Percentiles rank a stretch among this genome's conserved stretches.
phyloP scores from a whole-genome alignment of 2,329 filamentous ascomycete genomes.

The Paecilomyces dactylethromorphus region DNA sequence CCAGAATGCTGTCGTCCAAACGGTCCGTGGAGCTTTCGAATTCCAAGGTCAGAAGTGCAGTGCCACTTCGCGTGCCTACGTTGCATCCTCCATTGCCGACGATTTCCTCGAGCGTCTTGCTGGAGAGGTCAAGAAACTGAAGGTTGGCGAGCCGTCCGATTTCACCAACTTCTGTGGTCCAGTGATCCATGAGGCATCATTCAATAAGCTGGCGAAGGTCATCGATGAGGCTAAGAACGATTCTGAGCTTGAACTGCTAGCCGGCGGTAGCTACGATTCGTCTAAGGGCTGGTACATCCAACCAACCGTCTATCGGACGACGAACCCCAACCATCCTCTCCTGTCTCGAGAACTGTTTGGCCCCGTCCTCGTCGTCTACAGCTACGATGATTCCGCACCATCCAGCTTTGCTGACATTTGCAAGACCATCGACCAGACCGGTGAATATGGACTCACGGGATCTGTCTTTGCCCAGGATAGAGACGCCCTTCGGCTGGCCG shows the following conservation, averaged over 20 bases:
- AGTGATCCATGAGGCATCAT: constrained; percentile 75
- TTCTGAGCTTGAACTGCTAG: constrained; percentile 62
- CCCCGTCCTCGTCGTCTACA: constrained; percentile 65
- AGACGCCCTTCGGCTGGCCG: constrained; percentile 26
- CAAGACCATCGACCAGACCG: constrained; percentile 40
- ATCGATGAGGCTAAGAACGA: constrained; percentile 79
- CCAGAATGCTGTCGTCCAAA: constrained; percentile 72
- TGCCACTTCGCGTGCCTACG: constrained; percentile 73
- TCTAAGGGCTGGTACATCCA: constrained; percentile 76
- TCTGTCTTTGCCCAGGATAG: constrained; percentile 37
- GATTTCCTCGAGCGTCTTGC: constrained; percentile 62
- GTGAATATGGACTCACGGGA: constrained; percentile 37
- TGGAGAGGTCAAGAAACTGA: constrained; percentile 62
- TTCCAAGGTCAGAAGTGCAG: constrained; percentile 91
- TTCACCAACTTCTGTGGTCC: constrained; percentile 79
- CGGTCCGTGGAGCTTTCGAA: constrained; percentile 80
- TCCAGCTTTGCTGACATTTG: constrained; percentile 55
- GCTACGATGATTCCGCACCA: constrained; percentile 64
- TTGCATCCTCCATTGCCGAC: constrained; percentile 68
- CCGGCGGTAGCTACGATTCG: constrained; percentile 70
- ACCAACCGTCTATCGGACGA: constrained; percentile 74
- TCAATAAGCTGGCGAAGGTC: constrained; percentile 69
- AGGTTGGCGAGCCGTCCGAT: constrained; percentile 62
- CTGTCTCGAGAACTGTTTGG: constrained; percentile 77
- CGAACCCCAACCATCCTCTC: constrained; percentile 66